Evolutionary conservation across 352 stramenopile species (phyloP).

Genomic region (Thalassiosira livingstoniorum): DNA sequence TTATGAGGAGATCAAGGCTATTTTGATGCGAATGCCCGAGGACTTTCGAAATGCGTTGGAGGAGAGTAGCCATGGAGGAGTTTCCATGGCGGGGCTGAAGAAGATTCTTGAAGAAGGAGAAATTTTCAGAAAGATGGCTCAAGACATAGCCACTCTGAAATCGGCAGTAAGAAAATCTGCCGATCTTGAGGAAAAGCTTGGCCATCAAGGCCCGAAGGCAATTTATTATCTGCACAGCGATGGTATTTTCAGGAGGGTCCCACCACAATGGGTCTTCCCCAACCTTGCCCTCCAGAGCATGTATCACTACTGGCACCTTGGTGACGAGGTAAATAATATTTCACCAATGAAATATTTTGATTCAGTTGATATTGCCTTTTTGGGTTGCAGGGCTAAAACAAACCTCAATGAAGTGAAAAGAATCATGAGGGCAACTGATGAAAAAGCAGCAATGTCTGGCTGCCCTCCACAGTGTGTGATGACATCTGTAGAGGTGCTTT

Average conservation of each 20-base stretch:
- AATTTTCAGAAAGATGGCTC: background rate
- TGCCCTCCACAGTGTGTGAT: background rate
- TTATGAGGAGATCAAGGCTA: conserved; percentile 1
- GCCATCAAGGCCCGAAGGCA: background rate
- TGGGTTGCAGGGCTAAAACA: background rate
- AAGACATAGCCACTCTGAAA: background rate
- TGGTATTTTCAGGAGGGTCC: conserved; percentile 19
- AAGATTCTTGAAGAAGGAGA: background rate
- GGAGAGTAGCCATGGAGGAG: background rate
- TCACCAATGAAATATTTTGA: conserved; percentile 28
- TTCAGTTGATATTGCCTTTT: conserved; percentile 19
- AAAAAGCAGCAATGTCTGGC: background rate
- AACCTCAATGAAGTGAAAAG: conserved; percentile 9
- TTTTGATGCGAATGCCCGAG: conserved; percentile 9
- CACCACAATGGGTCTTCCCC: conserved; percentile 22
- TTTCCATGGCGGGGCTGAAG: background rate
- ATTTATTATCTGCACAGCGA: conserved; percentile 10
- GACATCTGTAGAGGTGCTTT: background rate
- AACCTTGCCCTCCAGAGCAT: conserved; percentile 5
- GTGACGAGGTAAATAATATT: background rate
- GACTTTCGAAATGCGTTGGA: background rate
- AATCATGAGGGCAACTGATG: conserved; percentile 14
- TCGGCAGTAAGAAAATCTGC: background rate
- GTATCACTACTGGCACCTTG: conserved; percentile 37
- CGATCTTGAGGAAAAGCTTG: background rate